Evolutionary conservation across 352 stramenopile species (phyloP), one percentile per base, ranked within the genome.

Genomic region (Pythium apleroticum): DNA sequence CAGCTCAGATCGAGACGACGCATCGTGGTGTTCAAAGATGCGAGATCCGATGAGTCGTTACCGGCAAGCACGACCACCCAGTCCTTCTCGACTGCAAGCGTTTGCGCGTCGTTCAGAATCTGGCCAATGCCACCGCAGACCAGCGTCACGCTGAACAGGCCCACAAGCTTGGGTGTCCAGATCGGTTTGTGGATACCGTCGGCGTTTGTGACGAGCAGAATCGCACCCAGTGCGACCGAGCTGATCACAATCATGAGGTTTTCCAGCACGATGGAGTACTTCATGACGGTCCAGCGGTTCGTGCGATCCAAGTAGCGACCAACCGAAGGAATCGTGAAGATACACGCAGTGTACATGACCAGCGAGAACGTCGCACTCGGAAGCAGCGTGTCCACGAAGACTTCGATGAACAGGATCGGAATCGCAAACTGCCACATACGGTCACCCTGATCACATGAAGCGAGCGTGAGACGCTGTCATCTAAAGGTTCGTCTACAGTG

Each of bases 21-120:
- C 76, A 96, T 87, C 3, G 65, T 80, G 22, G 85, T 91, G 69
- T 96, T 96, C 9, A 93, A 59, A 12, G 78, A 61, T 2, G 78
- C 81, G 3, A 96, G 73, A n/a, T 46, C 60, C 3, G 65, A 59
- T 0, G 77, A 82, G 39, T 90, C 72, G 2, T 71, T 66, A 1
- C 72, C 75, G 6, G 85, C 71, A 25, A 96, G 77, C 1, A 95
- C 84, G n/a, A 95, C 87, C 22, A 96, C 85, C 88, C 88, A 96
- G 61, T 96, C 88, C 27, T 86, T 84, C 59, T 96, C 85, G 31
- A 96, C 76, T 4, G 80, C 87, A 8, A 94, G 59, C 8, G 86
- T 92, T 65, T 91, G 79, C 12, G 84, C 84, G 37, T 90, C 79
- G 52, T 89, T 92, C 5, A 91, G 78, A 27, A 93, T 73, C 57